Percentiles rank a stretch among this genome's conserved stretches.
Conservation (phyloP, 306 rosid species). For the Parietaria judaica region DNA sequence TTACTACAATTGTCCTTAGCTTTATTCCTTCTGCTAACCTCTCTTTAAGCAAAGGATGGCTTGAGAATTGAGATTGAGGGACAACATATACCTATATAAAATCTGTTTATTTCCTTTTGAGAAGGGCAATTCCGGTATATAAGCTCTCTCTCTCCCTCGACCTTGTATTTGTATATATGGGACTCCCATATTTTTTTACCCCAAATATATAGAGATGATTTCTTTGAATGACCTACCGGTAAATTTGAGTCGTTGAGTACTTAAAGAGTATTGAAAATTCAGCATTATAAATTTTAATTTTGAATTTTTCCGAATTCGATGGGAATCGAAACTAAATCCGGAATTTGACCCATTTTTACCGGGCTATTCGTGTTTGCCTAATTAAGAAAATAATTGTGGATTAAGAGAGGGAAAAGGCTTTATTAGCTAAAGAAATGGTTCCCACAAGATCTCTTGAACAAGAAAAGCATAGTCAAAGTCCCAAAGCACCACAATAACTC, state of each 20-base stretch:
- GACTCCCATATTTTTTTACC: too few species aligned
- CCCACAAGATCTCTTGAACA: constrained; percentile 52
- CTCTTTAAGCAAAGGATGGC: constrained; percentile 91
- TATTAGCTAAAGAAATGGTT: constrained; percentile 37
- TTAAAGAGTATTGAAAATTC: too few species aligned
- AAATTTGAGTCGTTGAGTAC: too few species aligned
- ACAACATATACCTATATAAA: constrained; percentile 39
- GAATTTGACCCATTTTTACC: too few species aligned
- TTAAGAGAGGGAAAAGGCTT: constrained; percentile 15
- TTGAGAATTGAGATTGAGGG: constrained; percentile 61
- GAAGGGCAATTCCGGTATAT: not conserved
- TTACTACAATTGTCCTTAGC: constrained; percentile 35
- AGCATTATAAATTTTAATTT: too few species aligned
- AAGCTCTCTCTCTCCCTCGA: not conserved
- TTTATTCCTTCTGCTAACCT: constrained; percentile 76
- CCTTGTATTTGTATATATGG: too few species aligned
- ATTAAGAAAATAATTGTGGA: constrained; percentile 6
- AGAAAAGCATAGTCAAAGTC: constrained; percentile 80
- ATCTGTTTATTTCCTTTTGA: not conserved
- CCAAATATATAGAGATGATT: too few species aligned
- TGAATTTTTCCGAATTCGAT: too few species aligned
- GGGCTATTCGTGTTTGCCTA: not conserved
- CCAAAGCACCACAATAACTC: constrained; percentile 28
- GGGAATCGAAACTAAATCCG: too few species aligned
- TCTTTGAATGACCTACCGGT: too few species aligned